phyloP scores from a whole-genome alignment of 176 grass and related monocot genomes.

The Phyllostachys edulis region DNA sequence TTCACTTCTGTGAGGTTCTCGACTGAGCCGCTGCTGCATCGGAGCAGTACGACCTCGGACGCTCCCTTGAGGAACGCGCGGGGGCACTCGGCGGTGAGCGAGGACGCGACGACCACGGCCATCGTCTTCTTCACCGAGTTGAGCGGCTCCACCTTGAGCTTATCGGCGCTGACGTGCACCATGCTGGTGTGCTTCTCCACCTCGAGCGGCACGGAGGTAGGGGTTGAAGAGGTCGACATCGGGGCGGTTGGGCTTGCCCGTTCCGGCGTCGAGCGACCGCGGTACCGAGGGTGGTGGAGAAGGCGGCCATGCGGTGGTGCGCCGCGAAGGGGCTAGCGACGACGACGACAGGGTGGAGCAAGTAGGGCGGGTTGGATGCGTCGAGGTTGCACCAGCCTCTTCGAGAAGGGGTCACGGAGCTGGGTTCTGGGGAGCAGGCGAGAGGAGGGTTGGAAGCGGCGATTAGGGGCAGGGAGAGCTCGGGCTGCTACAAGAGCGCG shows the following conservation, averaged over 20 bases:
- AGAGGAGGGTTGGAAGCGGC: not conserved
- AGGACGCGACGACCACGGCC: no score
- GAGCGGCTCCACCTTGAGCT: constrained; percentile 24
- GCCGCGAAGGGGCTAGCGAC: not conserved
- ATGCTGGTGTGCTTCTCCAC: no score
- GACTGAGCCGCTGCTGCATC: no score
- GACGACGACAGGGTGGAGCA: constrained; percentile 42
- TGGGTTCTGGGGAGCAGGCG: constrained; percentile 64
- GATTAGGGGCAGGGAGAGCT: constrained; percentile 31
- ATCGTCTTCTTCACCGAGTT: no score
- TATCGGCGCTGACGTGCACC: no score
- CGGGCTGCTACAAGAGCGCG: constrained; percentile 59
- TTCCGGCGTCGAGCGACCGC: constrained; percentile 54
- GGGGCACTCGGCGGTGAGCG: no score
- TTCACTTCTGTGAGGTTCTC: no score
- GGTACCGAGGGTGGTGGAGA: constrained; percentile 34
- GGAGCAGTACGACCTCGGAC: no score
- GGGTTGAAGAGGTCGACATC: constrained; percentile 88
- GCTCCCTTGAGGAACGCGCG: no score
- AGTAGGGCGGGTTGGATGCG: constrained; percentile 16
- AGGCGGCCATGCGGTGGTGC: constrained; percentile 33
- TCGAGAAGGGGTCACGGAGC: constrained; percentile 71
- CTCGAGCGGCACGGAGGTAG: constrained; percentile 67
- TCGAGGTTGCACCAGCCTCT: constrained; percentile 77
- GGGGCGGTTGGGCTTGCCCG: constrained; percentile 84